Evolutionary conservation across 495 filamentous ascomycete genomes (phyloP), one percentile per base, ranked within the genome.

Genomic region (Penicillium paxilli): DNA sequence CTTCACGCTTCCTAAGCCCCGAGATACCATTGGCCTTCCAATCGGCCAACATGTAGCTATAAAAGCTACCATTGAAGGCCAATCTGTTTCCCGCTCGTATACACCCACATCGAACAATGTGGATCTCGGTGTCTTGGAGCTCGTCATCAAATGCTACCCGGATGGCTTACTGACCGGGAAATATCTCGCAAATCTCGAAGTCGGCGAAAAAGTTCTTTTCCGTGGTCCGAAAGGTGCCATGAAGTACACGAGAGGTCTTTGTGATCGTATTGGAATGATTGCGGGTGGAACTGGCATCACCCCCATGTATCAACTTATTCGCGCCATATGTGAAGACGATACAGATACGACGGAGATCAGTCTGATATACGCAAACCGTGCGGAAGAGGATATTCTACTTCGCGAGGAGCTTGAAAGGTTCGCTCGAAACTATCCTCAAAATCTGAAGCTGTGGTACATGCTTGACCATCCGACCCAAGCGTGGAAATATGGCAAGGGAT

Each of bases 241-340:
- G 69, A 60, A 63, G 16, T 77, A 79, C 41, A 52, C 46, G 10
- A 68, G 59, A 24, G 68, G 58, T 24, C 51, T 64, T 17, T 60
- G 59, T 44, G 60, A 65, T 37, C 49, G 59, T 14, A 64, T 83
- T 35, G 71, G 76, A 2, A 72, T 80, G 62, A 55, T 80, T n/a
- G 78, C 75, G 5, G 57, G 57, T 11, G 57, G 57, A 20, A 54
- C 57, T 22, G 80, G 79, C 5, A 80, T 83, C 28, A 82, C 80
- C 19, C 80, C 80, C 11, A 79, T 80, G 71, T 82, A 69, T 61
- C 75, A 75, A 57, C 61, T 81, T 19, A 72, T 80, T 47, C 71
- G 71, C 11, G 72, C 71, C 35, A 80, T 82, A 28, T 74, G 74
- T 55, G 68, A 78, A 51, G 68, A 78, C 42, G 60, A 69, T 1